Base-by-base conservation (phyloP, 148 eudicot genomes). In the Pharnaceum exiguum region DNA sequence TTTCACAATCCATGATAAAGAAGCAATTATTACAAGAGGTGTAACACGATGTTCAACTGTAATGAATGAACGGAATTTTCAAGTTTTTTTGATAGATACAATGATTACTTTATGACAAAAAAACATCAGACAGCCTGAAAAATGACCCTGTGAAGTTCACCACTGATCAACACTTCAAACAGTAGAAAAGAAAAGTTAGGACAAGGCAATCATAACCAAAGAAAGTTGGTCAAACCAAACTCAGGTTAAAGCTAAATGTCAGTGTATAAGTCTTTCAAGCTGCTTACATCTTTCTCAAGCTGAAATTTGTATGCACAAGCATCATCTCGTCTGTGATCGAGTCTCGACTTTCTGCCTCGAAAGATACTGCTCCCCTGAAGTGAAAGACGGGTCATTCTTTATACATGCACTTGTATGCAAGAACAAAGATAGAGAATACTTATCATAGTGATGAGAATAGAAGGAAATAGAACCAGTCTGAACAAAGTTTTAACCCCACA, bases 211-310 rank as follows among this genome's bases (percentile, higher is more conserved):
- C n/a, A n/a, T n/a, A n/a, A n/a, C n/a, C n/a, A n/a, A n/a, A n/a
- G 36, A 15, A 18, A 51, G 19, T 33, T 11, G 19, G 43, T 54
- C 17, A 21, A 21, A 32, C 28, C 58, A 35, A 37, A 2, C 12
- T 35, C 21, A 19, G 12, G 0, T 35, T 33, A 19, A 32, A 38
- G 26, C 27, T 29, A 5, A 47, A 39, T 29, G 51, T 47, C 21
- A 69, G 33, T 26, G 40, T 55, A 53, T 35, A n/a, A n/a, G n/a
- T 53, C 6, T 18, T 46, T 43, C 16, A 55, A 40, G 37, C n/a
- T 29, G 43, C 74, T 70, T 70, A 70, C 74, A 51, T 70, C 74
- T 63, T 54, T 64, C 65, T 70, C 65, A 44, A 70, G 74, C 60
- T 70, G 65, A 70, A 42, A 63, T 52, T 57, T 70, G 69, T 70